Percentiles rank a stretch among this genome's conserved stretches.
These are phyloP conservation scores for Alternaria conjuncta DNA, from an alignment of 2,329 filamentous ascomycete species.

Conservation along the genomic window DNA sequence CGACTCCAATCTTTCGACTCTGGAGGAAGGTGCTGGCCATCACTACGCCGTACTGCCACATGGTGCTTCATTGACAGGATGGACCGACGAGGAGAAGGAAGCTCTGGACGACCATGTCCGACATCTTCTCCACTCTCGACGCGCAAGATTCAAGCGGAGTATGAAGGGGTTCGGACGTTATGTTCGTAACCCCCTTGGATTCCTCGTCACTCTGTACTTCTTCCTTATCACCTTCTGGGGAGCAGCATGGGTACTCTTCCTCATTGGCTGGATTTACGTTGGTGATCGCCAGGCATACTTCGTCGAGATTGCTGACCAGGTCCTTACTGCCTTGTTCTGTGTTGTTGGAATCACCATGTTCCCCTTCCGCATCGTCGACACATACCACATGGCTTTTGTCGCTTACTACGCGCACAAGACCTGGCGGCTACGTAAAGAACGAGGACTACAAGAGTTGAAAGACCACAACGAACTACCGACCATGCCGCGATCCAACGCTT, in stretches of 20 bases:
- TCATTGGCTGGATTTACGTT: constrained; percentile 88
- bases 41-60: constrained; percentile 83
- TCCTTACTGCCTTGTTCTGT: constrained; percentile 68
- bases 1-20: constrained; percentile 40
- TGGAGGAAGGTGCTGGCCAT: constrained; percentile 56
- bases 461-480: constrained; percentile 72
- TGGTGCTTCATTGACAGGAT: constrained; percentile 74
- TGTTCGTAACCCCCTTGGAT: constrained; percentile 72
- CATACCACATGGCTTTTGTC: constrained; percentile 85
- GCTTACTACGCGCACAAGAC: constrained; percentile 72
- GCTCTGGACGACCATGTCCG: constrained; percentile 84
- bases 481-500: constrained; percentile 49
- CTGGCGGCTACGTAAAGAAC: constrained; percentile 68
- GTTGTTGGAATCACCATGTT: constrained; percentile 68
- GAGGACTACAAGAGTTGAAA: constrained; percentile 65
- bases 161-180: constrained; percentile 85
- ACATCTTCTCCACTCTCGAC: constrained; percentile 82
- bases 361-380: constrained; percentile 78
- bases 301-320: constrained; percentile 62
- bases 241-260: constrained; percentile 83
- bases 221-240: constrained; percentile 85
- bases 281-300: constrained; percentile 70
- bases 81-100: constrained; percentile 74
- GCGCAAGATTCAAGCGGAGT: constrained; percentile 76
- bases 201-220: constrained; percentile 85